Evolutionary conservation across 345 rosid species (phyloP).

Genomic region (Odontarrhena argentea): DNA sequence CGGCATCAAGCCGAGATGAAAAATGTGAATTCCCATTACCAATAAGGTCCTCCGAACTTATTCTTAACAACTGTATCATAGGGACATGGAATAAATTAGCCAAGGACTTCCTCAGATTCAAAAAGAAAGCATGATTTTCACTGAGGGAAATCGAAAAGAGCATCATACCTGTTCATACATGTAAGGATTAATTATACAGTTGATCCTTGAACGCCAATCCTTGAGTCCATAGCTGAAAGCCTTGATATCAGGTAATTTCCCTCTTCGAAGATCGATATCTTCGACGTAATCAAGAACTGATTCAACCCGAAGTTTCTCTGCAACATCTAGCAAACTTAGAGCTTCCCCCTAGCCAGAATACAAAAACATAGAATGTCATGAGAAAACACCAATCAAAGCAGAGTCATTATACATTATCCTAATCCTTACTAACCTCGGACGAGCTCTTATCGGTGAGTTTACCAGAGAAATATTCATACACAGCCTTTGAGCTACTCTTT

Average conservation of each 20-base stretch:
- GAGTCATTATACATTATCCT: neutral
- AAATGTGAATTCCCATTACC: conserved; percentile 54
- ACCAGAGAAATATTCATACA: conserved; percentile 58
- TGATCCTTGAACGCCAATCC: conserved; percentile 68
- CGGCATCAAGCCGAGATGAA: conserved; percentile 51
- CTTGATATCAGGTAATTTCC: conserved; percentile 66
- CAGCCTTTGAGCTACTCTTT: conserved; percentile 72
- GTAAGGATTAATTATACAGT: conserved; percentile 69
- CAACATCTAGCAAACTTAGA: conserved; percentile 46
- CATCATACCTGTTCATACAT: conserved; percentile 65
- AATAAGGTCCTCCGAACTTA: conserved; percentile 56
- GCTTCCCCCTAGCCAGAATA: conserved; percentile 43
- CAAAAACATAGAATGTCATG: neutral
- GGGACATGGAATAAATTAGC: conserved; percentile 27
- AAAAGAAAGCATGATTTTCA: neutral
- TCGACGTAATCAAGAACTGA: conserved; percentile 66
- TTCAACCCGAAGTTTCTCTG: conserved; percentile 51
- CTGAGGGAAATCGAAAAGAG: neutral
- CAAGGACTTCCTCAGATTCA: conserved; percentile 1
- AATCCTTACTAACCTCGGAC: conserved; percentile 48
- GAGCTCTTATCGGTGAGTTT: conserved; percentile 46
- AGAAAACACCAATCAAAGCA: conserved; percentile 6
- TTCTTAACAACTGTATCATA: conserved; percentile 58
- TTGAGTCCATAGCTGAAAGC: conserved; percentile 63
- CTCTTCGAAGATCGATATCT: conserved; percentile 71